Base-by-base conservation (phyloP, 257 asterid genomes). In the Jasminum sambac region DNA sequence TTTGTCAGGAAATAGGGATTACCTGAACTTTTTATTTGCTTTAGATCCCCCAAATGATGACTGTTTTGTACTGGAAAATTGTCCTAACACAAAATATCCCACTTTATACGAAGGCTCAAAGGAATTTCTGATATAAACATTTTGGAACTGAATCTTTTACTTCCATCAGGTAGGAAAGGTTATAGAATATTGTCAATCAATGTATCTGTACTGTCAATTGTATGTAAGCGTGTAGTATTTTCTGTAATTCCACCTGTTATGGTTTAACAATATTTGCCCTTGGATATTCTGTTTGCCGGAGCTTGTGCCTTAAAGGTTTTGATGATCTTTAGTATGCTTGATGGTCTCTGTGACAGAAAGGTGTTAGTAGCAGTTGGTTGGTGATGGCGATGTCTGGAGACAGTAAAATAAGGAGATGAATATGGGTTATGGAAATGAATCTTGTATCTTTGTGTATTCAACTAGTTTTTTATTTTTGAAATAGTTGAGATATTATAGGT, bases 391-490 rank as follows among this genome's bases (percentile, higher is more conserved):
- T 64, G 63, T 52, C 24, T 43, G 8, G 46, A 43, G 36, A 41
- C 72, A 41, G 42, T 77, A 43, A 39, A 42, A 55, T 55, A 19
- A 55, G 36, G 30, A 55, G 36, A 55, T 9, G 21, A 0, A 55
- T 19, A 1, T 26, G 62, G 36, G 0, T 50, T 50, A 17, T 24
- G 19, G 38, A 65, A n/a, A 69, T 73, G 58, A 40, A 38, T 11
- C 36, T 52, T 62, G 21, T 76, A 55, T 24, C 41, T 67, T 40
- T 66, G 26, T 59, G 16, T 42, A 64, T 43, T 26, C 63, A 73
- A 73, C 59, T 77, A 55, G 64, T 50, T 70, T 48, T 74, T 59
- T 43, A 30, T 52, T 67, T 52, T 67, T 66, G 43, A 63, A 40
- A 77, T 70, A 52, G 43, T 72, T 30, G 64, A 66, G 57, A 44